These are phyloP conservation scores for Tulasnella sp. DNA, from an alignment of 768 basidiomycete genomes.

Conservation along the genomic window DNA sequence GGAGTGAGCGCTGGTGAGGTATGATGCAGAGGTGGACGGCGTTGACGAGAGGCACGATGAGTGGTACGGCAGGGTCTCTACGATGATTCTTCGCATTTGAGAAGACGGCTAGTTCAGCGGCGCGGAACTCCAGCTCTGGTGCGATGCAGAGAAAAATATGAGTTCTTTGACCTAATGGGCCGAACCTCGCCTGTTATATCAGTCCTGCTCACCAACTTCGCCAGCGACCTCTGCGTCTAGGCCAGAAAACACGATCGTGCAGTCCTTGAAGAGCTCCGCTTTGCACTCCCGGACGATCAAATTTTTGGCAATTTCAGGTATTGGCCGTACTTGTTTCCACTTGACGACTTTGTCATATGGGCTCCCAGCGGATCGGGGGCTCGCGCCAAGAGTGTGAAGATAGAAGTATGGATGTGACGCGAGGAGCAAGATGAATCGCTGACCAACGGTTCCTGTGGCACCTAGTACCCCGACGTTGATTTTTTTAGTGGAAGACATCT, in stretches of 20 bases:
- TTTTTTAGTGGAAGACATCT: constrained; percentile 15
- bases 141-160: neutral
- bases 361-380: constrained; percentile 76
- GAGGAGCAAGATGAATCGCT: constrained; percentile 86
- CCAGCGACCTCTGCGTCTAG: constrained; percentile 91
- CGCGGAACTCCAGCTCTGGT: constrained; percentile 76
- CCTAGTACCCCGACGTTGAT: constrained; percentile 62
- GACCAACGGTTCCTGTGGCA: constrained; percentile 90
- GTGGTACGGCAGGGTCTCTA: constrained; percentile 82
- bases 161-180: neutral
- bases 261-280: constrained; percentile 65
- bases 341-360: constrained; percentile 56
- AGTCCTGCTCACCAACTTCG: constrained; percentile 62
- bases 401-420: constrained; percentile 82
- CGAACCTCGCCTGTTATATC: neutral
- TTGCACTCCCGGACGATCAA: constrained; percentile 67
- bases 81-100: constrained; percentile 97
- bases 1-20: constrained; percentile 62
- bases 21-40: constrained; percentile 74
- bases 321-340: constrained; percentile 80
- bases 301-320: constrained; percentile 52
- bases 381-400: constrained; percentile 81
- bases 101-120: constrained; percentile 83
- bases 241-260: constrained; percentile 88
- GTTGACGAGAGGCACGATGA: constrained; percentile 95